Conservation (phyloP, 2,329 filamentous ascomycete genomes). For the Hypoxylon sp. region DNA sequence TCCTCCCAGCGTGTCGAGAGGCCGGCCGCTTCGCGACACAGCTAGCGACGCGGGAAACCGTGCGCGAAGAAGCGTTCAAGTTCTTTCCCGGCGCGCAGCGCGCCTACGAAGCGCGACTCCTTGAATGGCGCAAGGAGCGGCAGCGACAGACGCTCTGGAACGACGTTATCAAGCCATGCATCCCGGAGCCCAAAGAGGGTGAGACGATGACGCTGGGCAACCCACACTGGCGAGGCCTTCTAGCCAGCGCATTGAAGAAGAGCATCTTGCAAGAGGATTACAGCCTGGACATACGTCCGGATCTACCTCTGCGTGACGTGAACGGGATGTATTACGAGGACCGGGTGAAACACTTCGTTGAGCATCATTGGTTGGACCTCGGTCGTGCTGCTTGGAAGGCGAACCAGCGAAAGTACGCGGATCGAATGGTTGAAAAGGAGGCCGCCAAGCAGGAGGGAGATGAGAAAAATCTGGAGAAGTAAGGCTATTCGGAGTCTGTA, state of each 20-base stretch:
- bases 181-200: slow-evolving; percentile 46
- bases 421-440: slow-evolving; percentile 12
- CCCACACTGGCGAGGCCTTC: slow-evolving; percentile 53
- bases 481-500: background rate
- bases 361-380: slow-evolving; percentile 57
- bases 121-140: slow-evolving; percentile 59
- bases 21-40: slow-evolving; percentile 55
- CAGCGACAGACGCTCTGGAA: slow-evolving; percentile 62
- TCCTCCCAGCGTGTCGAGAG: slow-evolving; percentile 67
- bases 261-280: slow-evolving; percentile 64
- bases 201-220: slow-evolving; percentile 47
- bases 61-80: slow-evolving; percentile 68
- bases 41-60: slow-evolving; percentile 57
- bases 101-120: slow-evolving; percentile 62
- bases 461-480: background rate
- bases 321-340: slow-evolving; percentile 63
- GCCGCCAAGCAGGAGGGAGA: background rate
- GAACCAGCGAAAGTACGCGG: slow-evolving; percentile 42
- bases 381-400: slow-evolving; percentile 54
- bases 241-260: slow-evolving; percentile 62
- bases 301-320: slow-evolving; percentile 52
- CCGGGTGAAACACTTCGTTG: slow-evolving; percentile 60
- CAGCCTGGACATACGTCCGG: slow-evolving; percentile 55
- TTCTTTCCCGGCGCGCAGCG: slow-evolving; percentile 61
- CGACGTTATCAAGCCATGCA: slow-evolving; percentile 59